Percentiles rank a stretch among this genome's conserved stretches.
Conservation (phyloP, 108 stramenopile species). For the Licmophora abbreviata region DNA sequence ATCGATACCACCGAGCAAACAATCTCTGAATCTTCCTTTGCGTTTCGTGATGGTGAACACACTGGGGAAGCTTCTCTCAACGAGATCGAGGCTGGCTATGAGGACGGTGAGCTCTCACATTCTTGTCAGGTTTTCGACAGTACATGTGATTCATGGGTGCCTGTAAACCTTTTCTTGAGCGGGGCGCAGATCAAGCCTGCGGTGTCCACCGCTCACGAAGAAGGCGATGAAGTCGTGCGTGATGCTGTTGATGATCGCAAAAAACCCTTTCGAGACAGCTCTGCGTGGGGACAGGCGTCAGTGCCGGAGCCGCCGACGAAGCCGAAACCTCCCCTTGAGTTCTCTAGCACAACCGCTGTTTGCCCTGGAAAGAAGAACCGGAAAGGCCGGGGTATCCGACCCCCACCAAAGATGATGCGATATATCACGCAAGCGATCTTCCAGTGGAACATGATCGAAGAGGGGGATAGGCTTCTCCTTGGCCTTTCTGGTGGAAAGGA, state of each 20-base stretch:
- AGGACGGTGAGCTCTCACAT: slow-evolving; percentile 65
- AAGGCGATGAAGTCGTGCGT: not conserved
- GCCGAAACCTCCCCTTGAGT: not conserved
- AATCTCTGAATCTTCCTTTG: not conserved
- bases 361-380: slow-evolving; percentile 17
- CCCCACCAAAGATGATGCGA: slow-evolving; percentile 82
- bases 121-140: slow-evolving; percentile 41
- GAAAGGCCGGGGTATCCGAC: slow-evolving; percentile 47
- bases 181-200: not conserved
- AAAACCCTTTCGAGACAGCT: slow-evolving; percentile 59
- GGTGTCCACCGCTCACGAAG: not conserved
- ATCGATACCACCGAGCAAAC: not conserved
- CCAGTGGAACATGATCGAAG: slow-evolving; percentile 88
- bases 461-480: slow-evolving; percentile 89
- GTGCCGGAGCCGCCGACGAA: not conserved
- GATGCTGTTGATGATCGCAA: slow-evolving; percentile 53
- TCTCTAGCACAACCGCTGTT: not conserved
- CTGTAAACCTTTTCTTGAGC: slow-evolving; percentile 25
- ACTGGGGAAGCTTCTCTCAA: slow-evolving; percentile 51
- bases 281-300: slow-evolving; percentile 56
- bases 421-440: slow-evolving; percentile 81
- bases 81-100: slow-evolving; percentile 59
- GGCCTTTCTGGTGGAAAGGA: slow-evolving; percentile 98
- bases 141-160: slow-evolving; percentile 41
- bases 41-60: slow-evolving; percentile 70